These are phyloP conservation scores for Penicillium glabrum DNA, from an alignment of 2,329 filamentous ascomycete species.

Conservation along the genomic window DNA sequence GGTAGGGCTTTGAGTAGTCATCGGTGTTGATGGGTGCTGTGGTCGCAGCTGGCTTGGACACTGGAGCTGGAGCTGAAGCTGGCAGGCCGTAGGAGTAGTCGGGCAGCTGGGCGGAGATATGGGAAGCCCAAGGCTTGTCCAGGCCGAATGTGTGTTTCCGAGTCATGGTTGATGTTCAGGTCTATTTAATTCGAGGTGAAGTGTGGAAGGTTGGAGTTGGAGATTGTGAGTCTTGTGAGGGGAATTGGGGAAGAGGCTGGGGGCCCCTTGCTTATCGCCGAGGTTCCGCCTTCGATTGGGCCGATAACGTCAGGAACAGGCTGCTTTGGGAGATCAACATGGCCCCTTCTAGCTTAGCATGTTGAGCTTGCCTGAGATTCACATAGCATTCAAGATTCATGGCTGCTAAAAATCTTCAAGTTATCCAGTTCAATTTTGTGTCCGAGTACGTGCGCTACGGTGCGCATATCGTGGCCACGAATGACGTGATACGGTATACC, in stretches of 20 bases:
- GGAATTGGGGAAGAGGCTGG: not conserved
- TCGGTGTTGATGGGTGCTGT: conserved; percentile 43
- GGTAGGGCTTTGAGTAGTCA: conserved; percentile 78
- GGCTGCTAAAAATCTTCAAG: not conserved
- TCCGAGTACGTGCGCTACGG: no score
- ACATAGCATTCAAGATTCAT: rapidly evolving
- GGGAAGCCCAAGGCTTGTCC: conserved; percentile 32
- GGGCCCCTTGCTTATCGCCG: conserved; percentile 13
- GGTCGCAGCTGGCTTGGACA: conserved; percentile 12
- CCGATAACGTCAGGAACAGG: not conserved
- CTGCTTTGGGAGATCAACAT: not conserved
- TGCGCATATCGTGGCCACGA: no score
- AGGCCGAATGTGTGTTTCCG: conserved; percentile 29
- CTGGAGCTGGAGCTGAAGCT: conserved; percentile 14
- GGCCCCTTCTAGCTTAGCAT: not conserved
- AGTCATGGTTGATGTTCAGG: conserved; percentile 27
- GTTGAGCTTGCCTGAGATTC: not conserved
- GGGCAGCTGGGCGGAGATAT: conserved; percentile 28
- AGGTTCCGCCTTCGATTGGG: not conserved
- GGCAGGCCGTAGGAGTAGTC: conserved; percentile 16
- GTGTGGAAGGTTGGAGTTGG: conserved; percentile 11
- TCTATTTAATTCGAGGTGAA: not conserved
- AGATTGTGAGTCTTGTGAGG: not conserved
- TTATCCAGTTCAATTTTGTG: no score
- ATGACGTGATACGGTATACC: no score